These are phyloP conservation scores for Emericellopsis terricola DNA, from an alignment of 495 filamentous ascomycete species.

Conservation along the genomic window DNA sequence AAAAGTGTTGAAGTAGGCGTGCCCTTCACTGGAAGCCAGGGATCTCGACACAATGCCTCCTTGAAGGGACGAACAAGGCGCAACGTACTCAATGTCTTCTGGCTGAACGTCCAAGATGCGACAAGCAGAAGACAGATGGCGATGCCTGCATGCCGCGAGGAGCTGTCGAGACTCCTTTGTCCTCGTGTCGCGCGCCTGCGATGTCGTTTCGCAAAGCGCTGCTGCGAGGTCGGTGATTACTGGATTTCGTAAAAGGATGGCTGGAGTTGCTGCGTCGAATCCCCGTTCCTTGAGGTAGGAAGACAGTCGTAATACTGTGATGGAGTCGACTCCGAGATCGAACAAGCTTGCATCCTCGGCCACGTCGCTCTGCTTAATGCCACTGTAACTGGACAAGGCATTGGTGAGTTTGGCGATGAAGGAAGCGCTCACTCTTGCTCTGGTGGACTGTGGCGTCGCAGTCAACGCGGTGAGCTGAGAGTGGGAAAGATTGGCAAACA, in stretches of 20 bases:
- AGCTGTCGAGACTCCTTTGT: conserved; percentile 7
- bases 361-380: conserved; percentile 23
- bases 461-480: conserved; percentile 24
- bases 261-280: conserved; percentile 36
- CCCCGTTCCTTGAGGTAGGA: conserved; percentile 32
- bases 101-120: conserved; percentile 22
- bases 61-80: conserved; percentile 63
- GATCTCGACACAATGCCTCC: conserved; percentile 62
- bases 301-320: conserved; percentile 51
- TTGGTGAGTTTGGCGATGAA: neutral
- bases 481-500: conserved; percentile 40
- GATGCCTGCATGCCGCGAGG: conserved; percentile 14
- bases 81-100: conserved; percentile 44
- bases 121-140: conserved; percentile 13
- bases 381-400: conserved; percentile 28
- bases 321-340: conserved; percentile 68
- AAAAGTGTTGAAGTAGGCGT: conserved; percentile 57
- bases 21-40: conserved; percentile 25
- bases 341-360: conserved; percentile 46
- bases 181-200: neutral
- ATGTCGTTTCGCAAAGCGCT: conserved; percentile 1
- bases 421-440: neutral
- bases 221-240: conserved; percentile 8
- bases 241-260: conserved; percentile 47
- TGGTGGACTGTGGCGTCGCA: neutral